Base-by-base conservation (phyloP, 768 basidiomycete genomes). In the Tricholoma saponaceum region DNA sequence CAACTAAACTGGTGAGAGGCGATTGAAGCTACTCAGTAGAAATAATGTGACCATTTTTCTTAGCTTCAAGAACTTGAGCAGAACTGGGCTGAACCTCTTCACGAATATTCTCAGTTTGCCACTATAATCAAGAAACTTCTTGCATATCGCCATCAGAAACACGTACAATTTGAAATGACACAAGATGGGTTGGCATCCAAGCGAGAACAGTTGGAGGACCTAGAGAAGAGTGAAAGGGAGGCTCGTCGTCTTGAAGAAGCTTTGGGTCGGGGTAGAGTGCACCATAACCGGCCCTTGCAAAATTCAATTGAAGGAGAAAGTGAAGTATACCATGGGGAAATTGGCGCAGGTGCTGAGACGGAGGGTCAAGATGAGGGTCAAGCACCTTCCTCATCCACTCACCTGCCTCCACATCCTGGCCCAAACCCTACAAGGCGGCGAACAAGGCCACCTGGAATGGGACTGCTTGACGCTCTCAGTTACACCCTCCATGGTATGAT, bases 401-500 rank as follows among this genome's bases (percentile, higher is more conserved):
- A 82, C 64, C 71, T 91, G 14, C 89, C 90, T 25, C 86, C 90
- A 5, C 90, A 90, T 67, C 90, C 89, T n/a, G 89, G 88, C 5
- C 86, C 87, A 14, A 90, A 80, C 64, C 87, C 88, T 54, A 74
- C 80, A 32, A 72, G 76, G 56, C 71, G 80, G 58, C 79, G 79
- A 68, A 73, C 80, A 54, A 80, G 82, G 56, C 75, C 85, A 12
- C 88, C 90, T 54, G 90, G 90, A 6, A 91, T 91, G 81, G 95
- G 92, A 18, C 74, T 99, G 22, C 66, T 99, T 33, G 93, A 86
- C 63, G 97, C 97, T 14, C 76, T 99, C 43, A 94, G 89, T 67
- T 95, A 97, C 72, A 95, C 95, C 22, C 70, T 99, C 55, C 94
- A 95, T 63, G 95, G 96, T 4, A 95, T 98, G 87, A 98, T 99